Base-by-base conservation (phyloP, 2,329 filamentous ascomycete genomes). In the Phialocephala subalpina region DNA sequence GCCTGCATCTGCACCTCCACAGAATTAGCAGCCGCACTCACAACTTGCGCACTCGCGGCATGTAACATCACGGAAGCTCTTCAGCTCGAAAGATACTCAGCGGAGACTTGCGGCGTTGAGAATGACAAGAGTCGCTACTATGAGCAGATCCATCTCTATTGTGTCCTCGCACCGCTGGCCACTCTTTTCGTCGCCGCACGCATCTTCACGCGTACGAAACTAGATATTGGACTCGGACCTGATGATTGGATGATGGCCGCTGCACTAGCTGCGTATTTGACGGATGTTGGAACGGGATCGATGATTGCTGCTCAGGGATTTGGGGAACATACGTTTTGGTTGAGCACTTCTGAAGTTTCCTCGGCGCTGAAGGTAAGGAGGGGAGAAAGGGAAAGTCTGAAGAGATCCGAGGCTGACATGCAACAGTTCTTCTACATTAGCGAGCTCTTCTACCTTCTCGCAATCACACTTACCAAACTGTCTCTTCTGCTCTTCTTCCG, bases 51-150 rank as follows among this genome's bases (percentile, higher is more conserved):
- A 6, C 12, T 67, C 8, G 36, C 72, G 7, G 75, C 70, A n/a
- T 79, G 78, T 70, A 79, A 77, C 2, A 69, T 79, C 36, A 76
- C 74, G 12, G 76, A 81, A 52, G 72, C 75, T 11, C 63, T 81
- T 29, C 79, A 75, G 20, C 80, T 80, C 1, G 80, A 82, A 67
- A 83, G 82, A 68, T 74, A 78, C 55, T 81, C 80, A 2, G 63
- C 72, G 16, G 77, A 79, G 20, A 72, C 73, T 45, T 83, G 81
- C 62, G 74, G 76, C 35, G 77, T 76, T 1, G 79, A 22, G 2
- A 63, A 56, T 9, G 62, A 67, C 20, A 62, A 40, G 36, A 52
- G 25, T 12, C 57, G 64, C n/a, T 61, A 61, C 22, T 55, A 49
- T 35, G 40, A 36, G n/a, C 58, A 61, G n/a, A 53, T 61, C 20